Evolutionary conservation across 371 early-diverging fungal species (phyloP).

Genomic region (Blakeslea trispora): DNA sequence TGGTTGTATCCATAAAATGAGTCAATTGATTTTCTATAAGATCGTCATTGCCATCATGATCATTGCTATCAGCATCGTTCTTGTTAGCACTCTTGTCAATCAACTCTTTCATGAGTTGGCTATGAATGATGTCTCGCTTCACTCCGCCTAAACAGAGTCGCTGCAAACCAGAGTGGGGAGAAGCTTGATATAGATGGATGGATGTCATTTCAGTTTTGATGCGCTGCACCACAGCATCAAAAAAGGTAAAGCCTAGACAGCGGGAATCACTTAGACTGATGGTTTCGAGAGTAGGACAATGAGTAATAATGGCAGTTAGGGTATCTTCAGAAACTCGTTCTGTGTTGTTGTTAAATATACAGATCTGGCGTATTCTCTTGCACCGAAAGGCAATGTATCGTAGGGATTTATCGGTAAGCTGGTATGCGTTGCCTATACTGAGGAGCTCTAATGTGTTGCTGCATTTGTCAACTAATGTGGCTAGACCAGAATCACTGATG

Average conservation of each 20-base stretch:
- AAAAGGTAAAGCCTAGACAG: conserved; percentile 34
- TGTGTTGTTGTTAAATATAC: conserved; percentile 44
- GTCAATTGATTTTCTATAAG: conserved; percentile 15
- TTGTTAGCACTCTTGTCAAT: conserved; percentile 39
- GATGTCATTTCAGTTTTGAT: conserved; percentile 33
- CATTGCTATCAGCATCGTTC: conserved; percentile 18
- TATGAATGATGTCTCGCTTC: conserved; percentile 32
- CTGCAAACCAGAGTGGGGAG: conserved; percentile 26
- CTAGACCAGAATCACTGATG: conserved; percentile 41
- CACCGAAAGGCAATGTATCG: conserved; percentile 35
- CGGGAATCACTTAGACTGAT: conserved; percentile 51
- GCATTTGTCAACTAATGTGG: conserved; percentile 40
- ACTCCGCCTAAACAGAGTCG: conserved; percentile 43
- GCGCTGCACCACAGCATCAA: conserved; percentile 34
- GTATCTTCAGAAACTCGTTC: conserved; percentile 37
- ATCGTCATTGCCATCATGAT: conserved; percentile 11
- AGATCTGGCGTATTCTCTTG: conserved; percentile 30
- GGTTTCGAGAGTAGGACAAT: conserved; percentile 30
- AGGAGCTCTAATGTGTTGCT: conserved; percentile 36
- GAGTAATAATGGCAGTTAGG: conserved; percentile 34
- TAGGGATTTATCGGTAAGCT: conserved; percentile 41
- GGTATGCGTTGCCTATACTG: conserved; percentile 44
- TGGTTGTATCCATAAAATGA: conserved; percentile 20
- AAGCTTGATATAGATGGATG: conserved; percentile 15
- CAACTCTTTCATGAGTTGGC: conserved; percentile 23